Evolutionary conservation across 345 rosid genomes (phyloP), one percentile per base, ranked within the genome.

Genomic region (Firmiana major): DNA sequence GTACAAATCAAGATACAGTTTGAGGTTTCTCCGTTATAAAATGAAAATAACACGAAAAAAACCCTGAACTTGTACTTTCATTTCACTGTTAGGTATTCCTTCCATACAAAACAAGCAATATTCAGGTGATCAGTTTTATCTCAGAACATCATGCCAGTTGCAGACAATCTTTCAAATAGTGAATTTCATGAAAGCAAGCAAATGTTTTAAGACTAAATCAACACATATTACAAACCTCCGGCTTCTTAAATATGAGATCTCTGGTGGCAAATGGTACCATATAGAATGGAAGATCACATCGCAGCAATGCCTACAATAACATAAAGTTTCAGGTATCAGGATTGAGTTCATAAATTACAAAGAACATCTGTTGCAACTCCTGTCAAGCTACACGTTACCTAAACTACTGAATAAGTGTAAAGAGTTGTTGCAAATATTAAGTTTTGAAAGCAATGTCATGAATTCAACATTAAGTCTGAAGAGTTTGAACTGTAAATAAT

Each of bases 221-320:
- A n/a, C 31, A 16, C 5, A 28, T 72, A 66, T 71, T 38, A 85
- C 97, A 54, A 80, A 93, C 98, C 99, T 93, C 89, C 2, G 99
- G 99, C 78, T 84, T 96, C 77, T 73, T 82, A 78, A 96, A 93
- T 26, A 36, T 26, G 45, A 96, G 89, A 81, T 96, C 97, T 62
- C 60, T 63, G 7, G 91, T 85, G 15, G 83, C 80, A 85, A 92
- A 92, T n/a, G 99, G 99, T 42, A 93, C 97, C 81, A 96, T 90
- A 82, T 92, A 93, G 79, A 73, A 83, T 21, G 98, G 97, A 76
- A 96, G 97, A 87, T 96, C 98, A 70, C 88, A 84, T 43, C 98
- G 87, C 62, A 96, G 84, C 78, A 91, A 70, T 75, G 97, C 98
- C 99, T 96, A 88, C 77, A 75, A 81, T 21, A 63, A 74, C 0